These are phyloP conservation scores for Leccinum fibrillosum DNA, from an alignment of 768 basidiomycete genomes.

Conservation along the genomic window DNA sequence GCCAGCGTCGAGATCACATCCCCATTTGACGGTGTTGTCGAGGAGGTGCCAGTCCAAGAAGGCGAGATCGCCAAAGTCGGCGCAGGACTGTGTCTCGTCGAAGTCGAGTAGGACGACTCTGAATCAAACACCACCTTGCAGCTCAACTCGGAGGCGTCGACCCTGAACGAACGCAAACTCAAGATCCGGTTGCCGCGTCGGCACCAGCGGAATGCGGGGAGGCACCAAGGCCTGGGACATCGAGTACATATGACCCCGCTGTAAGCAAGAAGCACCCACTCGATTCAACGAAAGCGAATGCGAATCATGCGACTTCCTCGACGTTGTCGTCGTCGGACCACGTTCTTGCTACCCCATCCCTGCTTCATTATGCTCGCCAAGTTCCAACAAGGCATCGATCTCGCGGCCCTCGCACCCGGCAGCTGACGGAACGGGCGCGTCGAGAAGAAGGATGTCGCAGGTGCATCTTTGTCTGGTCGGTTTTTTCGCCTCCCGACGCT, in stretches of 20 bases:
- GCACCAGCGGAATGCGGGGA: no score
- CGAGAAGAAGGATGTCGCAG: slow-evolving; percentile 80
- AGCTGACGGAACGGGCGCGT: slow-evolving; percentile 74
- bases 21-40: slow-evolving; percentile 76
- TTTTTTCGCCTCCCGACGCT: not conserved
- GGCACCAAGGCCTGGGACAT: no score
- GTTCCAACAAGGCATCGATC: slow-evolving; percentile 48
- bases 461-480: slow-evolving; percentile 32
- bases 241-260: no score
- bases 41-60: slow-evolving; percentile 69
- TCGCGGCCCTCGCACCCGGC: slow-evolving; percentile 55
- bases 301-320: not conserved
- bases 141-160: not conserved
- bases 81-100: slow-evolving; percentile 71
- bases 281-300: slow-evolving; percentile 47
- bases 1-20: slow-evolving; percentile 89
- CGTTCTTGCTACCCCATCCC: slow-evolving; percentile 71
- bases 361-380: slow-evolving; percentile 72
- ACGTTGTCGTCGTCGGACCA: slow-evolving; percentile 22
- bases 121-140: not conserved
- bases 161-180: not conserved
- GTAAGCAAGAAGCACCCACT: slow-evolving; percentile 49
- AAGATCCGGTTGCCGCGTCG: slow-evolving; percentile 19
- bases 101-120: slow-evolving; percentile 58
- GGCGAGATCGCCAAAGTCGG: slow-evolving; percentile 87